Base-by-base conservation (phyloP, 306 rosid genomes). In the Phaseolus lunatus region DNA sequence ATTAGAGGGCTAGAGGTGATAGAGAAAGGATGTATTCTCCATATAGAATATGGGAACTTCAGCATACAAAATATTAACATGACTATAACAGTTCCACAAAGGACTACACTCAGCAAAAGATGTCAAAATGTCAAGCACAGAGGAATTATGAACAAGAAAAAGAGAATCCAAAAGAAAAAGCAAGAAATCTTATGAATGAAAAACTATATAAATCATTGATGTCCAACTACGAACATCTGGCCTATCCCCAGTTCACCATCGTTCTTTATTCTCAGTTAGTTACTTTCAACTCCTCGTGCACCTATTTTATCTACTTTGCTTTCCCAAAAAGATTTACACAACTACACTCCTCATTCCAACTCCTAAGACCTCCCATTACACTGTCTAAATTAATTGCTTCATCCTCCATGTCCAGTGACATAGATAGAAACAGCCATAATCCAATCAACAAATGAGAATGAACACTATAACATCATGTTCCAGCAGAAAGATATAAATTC, bases 271-370 rank as follows among this genome's bases (percentile, higher is more conserved):
- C 18, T 41, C 15, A 3, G 14, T 7, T 67, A 26, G 61, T 22
- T 54, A 54, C 57, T 44, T 67, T 1, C 23, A 67, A 67, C 41
- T 67, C 41, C 73, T 23, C 10, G 7, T 68, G 56, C 16, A 47
- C 74, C 61, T 27, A 1, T 29, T 71, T 27, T 7, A 31, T 71
- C 65, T 35, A 53, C 8, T 14, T 33, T 52, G 15, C 65, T 71
- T 50, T 35, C 35, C 35, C 35, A 0, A 71, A 52, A 71, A 71
- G 10, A 18, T 52, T 20, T 52, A 9, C 14, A 33, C 18, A 50
- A 31, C 33, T 18, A 29, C 6, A 50, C 31, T 29, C 18, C 27
- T 29, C 67, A 61, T 15, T 12, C 22, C 29, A 16, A 63, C 45
- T 33, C 45, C 22, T 9, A n/a, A 16, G 45, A 9, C 23, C 43